Evolutionary conservation across 2,329 filamentous ascomycete genomes (phyloP), one percentile per base, ranked within the genome.

Genomic region (Zasmidium cellare): DNA sequence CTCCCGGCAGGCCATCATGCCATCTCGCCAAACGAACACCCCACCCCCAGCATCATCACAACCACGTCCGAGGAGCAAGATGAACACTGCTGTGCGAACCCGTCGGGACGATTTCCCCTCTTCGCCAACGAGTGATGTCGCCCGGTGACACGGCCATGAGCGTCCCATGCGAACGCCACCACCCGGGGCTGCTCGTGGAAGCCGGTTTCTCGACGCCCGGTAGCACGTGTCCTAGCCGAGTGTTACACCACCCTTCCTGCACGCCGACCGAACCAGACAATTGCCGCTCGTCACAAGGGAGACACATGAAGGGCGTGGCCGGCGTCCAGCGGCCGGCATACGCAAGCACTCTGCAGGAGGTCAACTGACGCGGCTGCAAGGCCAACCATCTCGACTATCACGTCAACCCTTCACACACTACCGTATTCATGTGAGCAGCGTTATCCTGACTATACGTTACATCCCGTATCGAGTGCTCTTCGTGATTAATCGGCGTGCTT

Each of bases 181-280:
- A 28, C 45, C 31, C 46, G n/a, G 25, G 46, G 16, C 20, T 28
- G 25, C 20, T n/a, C 22, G 28, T 50, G 25, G 46, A 23, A 20
- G 46, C 46, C 46, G 46, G 46, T 23, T 55, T 19, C 31, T 47
- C 35, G 22, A 46, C 20, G 23, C 9, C 19, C 25, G 22, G 53
- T 55, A 50, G 46, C 53, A 55, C 53, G 53, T 55, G 53, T 49
- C 35, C 14, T 49, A 55, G 53, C 53, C 53, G 46, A 55, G 14
- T 22, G 53, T 55, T 45, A 47, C 53, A 55, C 46, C 25, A 20
- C 53, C 14, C 2, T 19, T 47, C 18, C 55, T 57, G 55, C 55
- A 53, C 23, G 23, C 46, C 55, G 55, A 57, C 48, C 18, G 16
- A 53, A 53, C 41, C 6, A 53, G 49, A 41, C 55, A 20, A 31